phyloP scores from a whole-genome alignment of 2,329 filamentous ascomycete species.

The Amesomyces nigricolor region DNA sequence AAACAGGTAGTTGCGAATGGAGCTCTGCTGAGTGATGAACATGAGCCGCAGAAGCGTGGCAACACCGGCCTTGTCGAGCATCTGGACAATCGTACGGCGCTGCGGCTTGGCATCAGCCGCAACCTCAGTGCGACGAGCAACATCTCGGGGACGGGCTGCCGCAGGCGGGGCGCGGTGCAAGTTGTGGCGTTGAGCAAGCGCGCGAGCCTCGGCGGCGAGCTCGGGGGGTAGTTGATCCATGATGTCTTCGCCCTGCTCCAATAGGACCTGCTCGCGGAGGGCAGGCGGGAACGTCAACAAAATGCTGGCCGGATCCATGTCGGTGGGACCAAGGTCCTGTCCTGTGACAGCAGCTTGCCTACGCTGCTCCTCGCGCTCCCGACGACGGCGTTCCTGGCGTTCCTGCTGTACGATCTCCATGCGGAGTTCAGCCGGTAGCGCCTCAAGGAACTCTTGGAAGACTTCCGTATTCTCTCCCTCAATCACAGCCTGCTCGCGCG shows the following conservation, averaged over 20 bases:
- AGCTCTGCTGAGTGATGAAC: constrained; percentile 92
- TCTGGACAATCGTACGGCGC: constrained; percentile 81
- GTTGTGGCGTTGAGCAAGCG: constrained; percentile 46
- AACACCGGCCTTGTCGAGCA: constrained; percentile 93
- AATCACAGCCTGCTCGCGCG: constrained; percentile 58
- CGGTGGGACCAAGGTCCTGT: constrained; percentile 45
- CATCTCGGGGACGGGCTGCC: constrained; percentile 15
- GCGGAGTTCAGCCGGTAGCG: constrained; percentile 82
- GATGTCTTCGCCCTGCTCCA: constrained; percentile 87
- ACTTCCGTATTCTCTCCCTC: constrained; percentile 76
- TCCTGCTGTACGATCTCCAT: constrained; percentile 89
- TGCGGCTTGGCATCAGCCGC: constrained; percentile 56
- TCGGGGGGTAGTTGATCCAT: constrained; percentile 79
- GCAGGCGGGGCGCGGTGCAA: constrained; percentile 25
- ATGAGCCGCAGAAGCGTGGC: constrained; percentile 96
- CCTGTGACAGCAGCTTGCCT: constrained; percentile 56
- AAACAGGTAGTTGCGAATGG: constrained; percentile 76
- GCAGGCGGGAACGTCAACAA: constrained; percentile 81
- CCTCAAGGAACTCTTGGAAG: constrained; percentile 89
- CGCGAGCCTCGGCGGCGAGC: constrained; percentile 78
- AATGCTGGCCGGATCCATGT: constrained; percentile 92
- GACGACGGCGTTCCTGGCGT: constrained; percentile 77
- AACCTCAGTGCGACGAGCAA: constrained; percentile 26
- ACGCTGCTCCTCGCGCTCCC: constrained; percentile 75
- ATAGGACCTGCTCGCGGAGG: constrained; percentile 77